Evolutionary conservation across 805 yeast species (phyloP).

Genomic region (Myxozyma sirexii): DNA sequence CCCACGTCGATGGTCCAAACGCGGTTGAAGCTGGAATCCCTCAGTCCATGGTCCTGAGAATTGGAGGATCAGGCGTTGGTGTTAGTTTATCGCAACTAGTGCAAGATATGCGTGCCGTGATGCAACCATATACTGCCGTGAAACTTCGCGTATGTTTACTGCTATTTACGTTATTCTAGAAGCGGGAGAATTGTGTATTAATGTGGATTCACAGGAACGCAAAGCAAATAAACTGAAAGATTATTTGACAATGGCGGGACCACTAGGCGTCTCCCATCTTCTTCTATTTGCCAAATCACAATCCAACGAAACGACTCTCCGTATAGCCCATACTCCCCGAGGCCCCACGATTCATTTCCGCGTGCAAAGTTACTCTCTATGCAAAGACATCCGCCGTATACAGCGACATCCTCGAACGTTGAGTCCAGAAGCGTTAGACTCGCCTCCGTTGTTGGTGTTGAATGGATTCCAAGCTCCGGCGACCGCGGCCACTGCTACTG

Average conservation of each 20-base stretch:
- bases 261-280: conserved; percentile 87
- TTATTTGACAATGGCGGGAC: conserved; percentile 98
- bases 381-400: conserved; percentile 73
- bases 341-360: conserved; percentile 93
- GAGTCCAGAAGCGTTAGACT: conserved; percentile 54
- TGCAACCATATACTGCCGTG: conserved; percentile 97
- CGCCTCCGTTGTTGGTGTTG: conserved; percentile 89
- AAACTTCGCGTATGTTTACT: conserved; percentile 65
- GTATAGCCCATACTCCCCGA: conserved; percentile 84
- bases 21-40: conserved; percentile 75
- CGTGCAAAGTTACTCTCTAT: conserved; percentile 73
- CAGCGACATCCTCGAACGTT: conserved; percentile 78
- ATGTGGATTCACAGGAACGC: conserved; percentile 54
- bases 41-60: conserved; percentile 88
- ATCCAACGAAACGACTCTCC: conserved; percentile 73
- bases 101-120: conserved; percentile 79
- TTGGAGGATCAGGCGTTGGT: conserved; percentile 75
- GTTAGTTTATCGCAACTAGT: conserved; percentile 84
- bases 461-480: conserved; percentile 79
- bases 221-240: conserved; percentile 86
- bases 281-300: conserved; percentile 83
- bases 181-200: neutral
- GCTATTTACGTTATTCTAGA: neutral
- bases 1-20: conserved; percentile 67
- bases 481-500: conserved; percentile 62